Percentiles rank a stretch among this genome's conserved stretches.
These are phyloP conservation scores for Cicer cuneatum DNA, from an alignment of 306 rosid genomes.

Conservation along the genomic window DNA sequence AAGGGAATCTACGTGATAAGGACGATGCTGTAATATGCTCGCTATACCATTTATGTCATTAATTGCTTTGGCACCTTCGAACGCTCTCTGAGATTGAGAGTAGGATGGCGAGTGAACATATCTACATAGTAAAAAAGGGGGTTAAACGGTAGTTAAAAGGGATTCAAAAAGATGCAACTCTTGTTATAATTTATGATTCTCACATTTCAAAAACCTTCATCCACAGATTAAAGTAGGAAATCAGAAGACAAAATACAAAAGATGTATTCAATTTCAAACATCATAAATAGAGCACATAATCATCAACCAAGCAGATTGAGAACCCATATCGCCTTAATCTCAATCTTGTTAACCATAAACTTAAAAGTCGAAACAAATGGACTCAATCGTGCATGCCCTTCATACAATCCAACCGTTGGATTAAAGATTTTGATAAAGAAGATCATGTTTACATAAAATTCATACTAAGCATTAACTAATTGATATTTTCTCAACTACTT, in stretches of 20 bases:
- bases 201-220: constrained; percentile 23
- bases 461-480: background rate
- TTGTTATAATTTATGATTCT: constrained; percentile 8
- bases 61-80: constrained; percentile 87
- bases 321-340: background rate
- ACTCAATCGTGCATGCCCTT: constrained; percentile 33
- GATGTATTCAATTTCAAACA: constrained; percentile 7
- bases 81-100: constrained; percentile 72
- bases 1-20: constrained; percentile 87
- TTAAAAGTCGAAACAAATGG: constrained; percentile 13
- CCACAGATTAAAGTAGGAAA: constrained; percentile 24
- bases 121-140: constrained; percentile 55
- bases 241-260: constrained; percentile 29
- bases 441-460: background rate
- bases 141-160: constrained; percentile 7
- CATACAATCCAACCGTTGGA: background rate
- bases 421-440: background rate
- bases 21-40: constrained; percentile 63
- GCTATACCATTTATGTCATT: constrained; percentile 84
- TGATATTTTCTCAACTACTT: background rate
- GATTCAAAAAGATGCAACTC: constrained; percentile 13
- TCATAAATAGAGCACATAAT: constrained; percentile 24
- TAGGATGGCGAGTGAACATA: constrained; percentile 71
- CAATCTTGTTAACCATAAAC: constrained; percentile 16
- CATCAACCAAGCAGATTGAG: constrained; percentile 9